Percentiles rank a stretch among this genome's conserved stretches.
Conservation (phyloP, 257 asterid genomes). For the Handroanthus guayacan region DNA sequence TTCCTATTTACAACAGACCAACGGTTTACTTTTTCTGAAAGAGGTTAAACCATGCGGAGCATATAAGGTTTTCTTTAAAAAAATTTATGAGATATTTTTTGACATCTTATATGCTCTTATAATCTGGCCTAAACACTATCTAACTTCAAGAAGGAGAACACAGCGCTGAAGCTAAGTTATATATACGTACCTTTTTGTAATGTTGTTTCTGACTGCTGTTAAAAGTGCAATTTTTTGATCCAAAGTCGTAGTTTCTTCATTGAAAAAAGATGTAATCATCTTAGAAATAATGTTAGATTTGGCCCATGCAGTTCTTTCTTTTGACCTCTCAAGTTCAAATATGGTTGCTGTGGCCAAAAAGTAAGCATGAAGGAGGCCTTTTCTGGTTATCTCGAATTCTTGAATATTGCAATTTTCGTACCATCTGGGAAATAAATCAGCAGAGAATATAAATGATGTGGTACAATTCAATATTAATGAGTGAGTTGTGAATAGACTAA, state of each 20-base stretch:
- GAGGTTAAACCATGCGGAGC: too few species aligned
- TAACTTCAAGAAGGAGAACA: not conserved
- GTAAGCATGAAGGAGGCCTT: constrained; percentile 43
- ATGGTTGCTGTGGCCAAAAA: constrained; percentile 51
- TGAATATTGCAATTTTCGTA: constrained; percentile 34
- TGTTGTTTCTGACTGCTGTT: not conserved
- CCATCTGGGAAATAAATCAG: constrained; percentile 43
- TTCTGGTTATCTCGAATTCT: constrained; percentile 44
- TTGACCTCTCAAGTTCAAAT: constrained; percentile 47
- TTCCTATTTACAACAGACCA: too few species aligned
- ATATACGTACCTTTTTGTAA: not conserved
- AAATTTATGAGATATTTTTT: too few species aligned
- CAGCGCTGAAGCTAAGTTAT: too few species aligned
- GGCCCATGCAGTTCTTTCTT: constrained; percentile 53
- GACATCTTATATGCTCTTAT: too few species aligned
- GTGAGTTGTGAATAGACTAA: too few species aligned
- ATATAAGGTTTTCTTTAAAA: too few species aligned
- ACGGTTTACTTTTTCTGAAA: too few species aligned
- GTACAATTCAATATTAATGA: too few species aligned
- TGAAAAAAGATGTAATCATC: constrained; percentile 37
- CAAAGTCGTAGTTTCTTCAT: not conserved
- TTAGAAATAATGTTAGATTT: constrained; percentile 43
- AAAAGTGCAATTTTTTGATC: constrained; percentile 24
- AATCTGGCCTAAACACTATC: too few species aligned
- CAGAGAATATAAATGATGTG: too few species aligned